A percentile compares a stretch with the other conserved stretches of the same genome.
phyloP scores from a whole-genome alignment of 305 asterid species.

The Fraxinus latifolia region DNA sequence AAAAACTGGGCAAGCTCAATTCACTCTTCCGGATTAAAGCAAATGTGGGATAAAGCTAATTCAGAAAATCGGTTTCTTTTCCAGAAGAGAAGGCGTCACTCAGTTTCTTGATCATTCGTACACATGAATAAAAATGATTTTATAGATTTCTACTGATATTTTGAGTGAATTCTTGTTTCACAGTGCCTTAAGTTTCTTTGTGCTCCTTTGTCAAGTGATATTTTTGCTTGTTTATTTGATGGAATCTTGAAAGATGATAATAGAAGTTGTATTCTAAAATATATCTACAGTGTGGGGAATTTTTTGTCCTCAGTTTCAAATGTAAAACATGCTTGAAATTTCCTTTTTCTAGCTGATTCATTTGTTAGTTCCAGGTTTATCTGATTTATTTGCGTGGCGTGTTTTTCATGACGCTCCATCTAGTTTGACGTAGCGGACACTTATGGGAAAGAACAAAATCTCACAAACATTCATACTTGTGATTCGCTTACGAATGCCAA shows the following conservation, averaged over 20 bases:
- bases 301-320: background rate
- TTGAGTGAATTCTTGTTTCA: slow-evolving; percentile 10
- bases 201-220: slow-evolving; percentile 12
- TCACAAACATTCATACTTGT: background rate
- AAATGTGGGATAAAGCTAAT: slow-evolving; percentile 41
- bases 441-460: background rate
- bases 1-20: slow-evolving; percentile 62
- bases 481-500: background rate
- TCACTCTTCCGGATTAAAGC: slow-evolving; percentile 50
- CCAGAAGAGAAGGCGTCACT: slow-evolving; percentile 73
- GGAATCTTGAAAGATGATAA: slow-evolving; percentile 11
- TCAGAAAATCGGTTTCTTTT: slow-evolving; percentile 64
- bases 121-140: slow-evolving; percentile 29
- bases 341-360: background rate
- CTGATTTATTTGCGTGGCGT: background rate
- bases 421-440: background rate
- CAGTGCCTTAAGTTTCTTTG: background rate
- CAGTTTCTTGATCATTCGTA: slow-evolving; percentile 53
- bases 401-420: background rate
- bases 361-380: background rate
- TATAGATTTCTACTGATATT: slow-evolving; percentile 23
- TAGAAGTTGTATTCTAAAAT: background rate
- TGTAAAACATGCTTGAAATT: background rate
- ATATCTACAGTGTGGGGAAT: background rate
- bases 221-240: slow-evolving; percentile 11